Evolutionary conservation across 805 yeast genomes (phyloP), one percentile per base, ranked within the genome.

Genomic region (Zygosaccharomyces pseudorouxii): DNA sequence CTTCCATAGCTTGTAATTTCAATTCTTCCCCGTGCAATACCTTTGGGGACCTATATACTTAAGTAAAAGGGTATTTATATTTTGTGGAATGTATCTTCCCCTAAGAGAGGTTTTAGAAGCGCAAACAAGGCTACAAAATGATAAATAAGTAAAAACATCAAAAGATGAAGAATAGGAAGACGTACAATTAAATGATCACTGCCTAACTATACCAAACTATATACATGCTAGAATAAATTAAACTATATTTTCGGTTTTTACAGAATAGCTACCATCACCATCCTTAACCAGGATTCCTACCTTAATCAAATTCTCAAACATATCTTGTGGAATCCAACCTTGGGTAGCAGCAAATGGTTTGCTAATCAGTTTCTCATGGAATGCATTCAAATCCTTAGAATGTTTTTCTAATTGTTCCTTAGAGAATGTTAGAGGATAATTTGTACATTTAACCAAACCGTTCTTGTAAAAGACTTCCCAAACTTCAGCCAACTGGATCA

Each of bases 301-400:
- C 18, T 80, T 79, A 36, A 81, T 67, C 58, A 88, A 73, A 42
- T 78, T 78, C 29, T 80, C 84, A 62, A 92, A 90, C 85, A 89
- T 81, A 63, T 89, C 96, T 63, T 89, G 96, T 14, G 98, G 97
- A 49, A 93, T 78, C 96, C 97, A 92, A 4, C 97, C 97, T 47
- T 86, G 85, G 20, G 97, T 86, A 41, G 92, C 92, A 27, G 87
- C 84, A 68, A 89, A 90, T 37, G 97, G 97, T 44, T 81, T 76
- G 5, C 82, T 73, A 31, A 84, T 76, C 41, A 86, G 69, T 56
- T 79, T 81, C 54, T 78, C 71, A 67, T 88, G 92, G 71, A 87
- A 86, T 27, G 74, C 77, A 50, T 78, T 81, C 57, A 88, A 73
- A 22, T 76, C 78, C 19, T 71, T 60, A 45, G 79, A 80, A 60